Conservation (phyloP, 1,139 yeast genomes). For the Arxiozyma bovina region DNA sequence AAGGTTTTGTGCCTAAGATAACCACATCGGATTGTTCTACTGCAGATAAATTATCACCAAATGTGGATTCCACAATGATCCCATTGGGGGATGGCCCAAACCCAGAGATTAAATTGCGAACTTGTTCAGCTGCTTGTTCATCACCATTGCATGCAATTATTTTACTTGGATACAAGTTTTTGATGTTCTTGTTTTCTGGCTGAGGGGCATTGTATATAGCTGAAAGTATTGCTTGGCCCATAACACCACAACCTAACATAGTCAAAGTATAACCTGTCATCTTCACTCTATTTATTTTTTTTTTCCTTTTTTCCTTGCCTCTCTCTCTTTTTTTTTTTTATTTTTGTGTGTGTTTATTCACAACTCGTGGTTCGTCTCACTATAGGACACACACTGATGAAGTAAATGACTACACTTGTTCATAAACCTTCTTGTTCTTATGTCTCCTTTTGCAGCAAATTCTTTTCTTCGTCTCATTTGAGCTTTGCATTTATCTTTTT, state of each 20-base stretch:
- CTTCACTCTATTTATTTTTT: background rate
- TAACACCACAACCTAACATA: constrained; percentile 86
- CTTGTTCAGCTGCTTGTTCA: constrained; percentile 39
- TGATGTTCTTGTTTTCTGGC: constrained; percentile 32
- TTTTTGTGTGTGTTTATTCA: background rate
- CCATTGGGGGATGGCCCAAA: constrained; percentile 35
- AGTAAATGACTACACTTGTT: background rate
- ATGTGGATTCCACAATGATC: constrained; percentile 45
- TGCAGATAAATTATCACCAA: constrained; percentile 49
- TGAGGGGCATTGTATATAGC: constrained; percentile 54
- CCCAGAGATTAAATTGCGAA: constrained; percentile 37
- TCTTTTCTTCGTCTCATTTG: background rate
- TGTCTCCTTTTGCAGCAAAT: background rate
- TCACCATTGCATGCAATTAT: constrained; percentile 71
- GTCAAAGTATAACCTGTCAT: constrained; percentile 46
- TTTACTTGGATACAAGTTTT: constrained; percentile 42
- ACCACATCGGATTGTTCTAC: constrained; percentile 59
- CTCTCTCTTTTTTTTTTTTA: background rate
- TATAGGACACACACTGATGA: no score
- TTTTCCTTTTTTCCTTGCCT: background rate
- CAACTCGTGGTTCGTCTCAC: background rate
- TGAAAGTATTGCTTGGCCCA: constrained; percentile 91
- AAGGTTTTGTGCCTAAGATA: constrained; percentile 82
- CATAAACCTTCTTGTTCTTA: background rate
- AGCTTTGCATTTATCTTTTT: background rate